Conservation (phyloP, 768 basidiomycete species). For the Mycena indigotica region DNA sequence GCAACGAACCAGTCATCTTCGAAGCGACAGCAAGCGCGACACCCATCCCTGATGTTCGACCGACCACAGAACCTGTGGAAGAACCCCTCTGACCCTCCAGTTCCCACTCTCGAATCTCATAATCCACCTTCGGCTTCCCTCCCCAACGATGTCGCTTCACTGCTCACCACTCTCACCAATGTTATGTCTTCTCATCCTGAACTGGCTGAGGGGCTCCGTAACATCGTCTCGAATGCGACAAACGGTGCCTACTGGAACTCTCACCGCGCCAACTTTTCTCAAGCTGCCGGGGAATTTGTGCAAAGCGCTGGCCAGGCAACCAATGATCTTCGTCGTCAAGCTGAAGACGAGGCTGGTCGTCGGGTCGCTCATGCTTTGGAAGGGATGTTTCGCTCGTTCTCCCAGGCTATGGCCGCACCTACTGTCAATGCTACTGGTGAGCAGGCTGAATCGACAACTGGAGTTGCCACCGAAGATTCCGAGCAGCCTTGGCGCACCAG, state of each 20-base stretch:
- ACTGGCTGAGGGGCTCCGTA: constrained; percentile 65
- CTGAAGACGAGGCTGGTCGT: constrained; percentile 68
- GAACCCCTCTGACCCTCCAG: constrained; percentile 47
- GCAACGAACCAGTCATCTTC: constrained; percentile 8
- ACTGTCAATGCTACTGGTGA: not conserved
- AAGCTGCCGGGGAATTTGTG: constrained; percentile 56
- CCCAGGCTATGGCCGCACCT: constrained; percentile 17
- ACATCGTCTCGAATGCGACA: constrained; percentile 60
- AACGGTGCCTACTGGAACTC: constrained; percentile 70
- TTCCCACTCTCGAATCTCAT: constrained; percentile 45
- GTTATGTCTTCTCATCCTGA: constrained; percentile 70
- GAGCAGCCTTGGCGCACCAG: constrained; percentile 18
- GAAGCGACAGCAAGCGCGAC: constrained; percentile 4
- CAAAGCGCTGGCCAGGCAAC: constrained; percentile 48
- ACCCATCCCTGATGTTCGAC: constrained; percentile 14
- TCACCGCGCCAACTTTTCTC: constrained; percentile 61
- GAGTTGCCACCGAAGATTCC: not conserved
- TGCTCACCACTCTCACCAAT: constrained; percentile 58
- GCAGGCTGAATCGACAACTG: constrained; percentile 14
- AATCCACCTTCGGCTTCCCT: constrained; percentile 53
- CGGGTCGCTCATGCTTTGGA: constrained; percentile 66
- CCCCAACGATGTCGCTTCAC: constrained; percentile 62
- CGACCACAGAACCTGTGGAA: constrained; percentile 1
- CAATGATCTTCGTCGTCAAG: constrained; percentile 45
- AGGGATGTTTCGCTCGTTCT: constrained; percentile 51